Conservation (phyloP, 371 early-diverging fungal genomes). For the Mortierella polycephala region DNA sequence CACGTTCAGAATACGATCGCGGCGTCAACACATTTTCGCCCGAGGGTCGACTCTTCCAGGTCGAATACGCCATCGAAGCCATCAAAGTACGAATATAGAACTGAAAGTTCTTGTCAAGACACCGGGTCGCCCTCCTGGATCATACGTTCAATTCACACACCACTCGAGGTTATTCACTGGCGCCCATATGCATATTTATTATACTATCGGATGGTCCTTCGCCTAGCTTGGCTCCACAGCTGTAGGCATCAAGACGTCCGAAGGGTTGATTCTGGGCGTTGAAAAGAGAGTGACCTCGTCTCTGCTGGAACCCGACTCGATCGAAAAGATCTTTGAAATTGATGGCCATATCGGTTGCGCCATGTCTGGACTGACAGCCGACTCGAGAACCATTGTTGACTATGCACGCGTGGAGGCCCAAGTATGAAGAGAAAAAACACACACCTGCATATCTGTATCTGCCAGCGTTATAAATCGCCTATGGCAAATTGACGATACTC, state of each 20-base stretch:
- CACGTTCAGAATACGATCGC: conserved; percentile 96
- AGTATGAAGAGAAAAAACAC: too few species aligned
- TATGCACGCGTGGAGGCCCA: conserved; percentile 97
- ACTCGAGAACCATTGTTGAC: conserved; percentile 96
- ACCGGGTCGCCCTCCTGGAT: too few species aligned
- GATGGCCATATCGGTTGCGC: conserved; percentile 96
- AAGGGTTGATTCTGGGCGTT: conserved; percentile 95
- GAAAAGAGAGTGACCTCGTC: conserved; percentile 96
- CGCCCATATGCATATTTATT: too few species aligned
- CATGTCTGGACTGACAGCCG: conserved; percentile 97
- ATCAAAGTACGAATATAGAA: conserved; percentile 83
- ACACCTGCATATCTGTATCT: too few species aligned
- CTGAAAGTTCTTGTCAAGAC: background rate
- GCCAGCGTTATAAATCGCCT: too few species aligned
- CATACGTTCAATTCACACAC: too few species aligned
- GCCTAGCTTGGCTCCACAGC: conserved; percentile 94
- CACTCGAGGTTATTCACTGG: too few species aligned
- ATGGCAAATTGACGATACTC: too few species aligned
- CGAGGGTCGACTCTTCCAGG: conserved; percentile 99
- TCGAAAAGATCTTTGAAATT: conserved; percentile 97
- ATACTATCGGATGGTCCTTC: too few species aligned
- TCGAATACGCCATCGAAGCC: conserved; percentile 99
- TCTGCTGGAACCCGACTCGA: conserved; percentile 91
- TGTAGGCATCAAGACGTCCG: conserved; percentile 95
- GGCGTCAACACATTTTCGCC: conserved; percentile 99